These are phyloP conservation scores for Cyberlindnera lachancei DNA, from an alignment of 805 yeast genomes.

Conservation along the genomic window DNA sequence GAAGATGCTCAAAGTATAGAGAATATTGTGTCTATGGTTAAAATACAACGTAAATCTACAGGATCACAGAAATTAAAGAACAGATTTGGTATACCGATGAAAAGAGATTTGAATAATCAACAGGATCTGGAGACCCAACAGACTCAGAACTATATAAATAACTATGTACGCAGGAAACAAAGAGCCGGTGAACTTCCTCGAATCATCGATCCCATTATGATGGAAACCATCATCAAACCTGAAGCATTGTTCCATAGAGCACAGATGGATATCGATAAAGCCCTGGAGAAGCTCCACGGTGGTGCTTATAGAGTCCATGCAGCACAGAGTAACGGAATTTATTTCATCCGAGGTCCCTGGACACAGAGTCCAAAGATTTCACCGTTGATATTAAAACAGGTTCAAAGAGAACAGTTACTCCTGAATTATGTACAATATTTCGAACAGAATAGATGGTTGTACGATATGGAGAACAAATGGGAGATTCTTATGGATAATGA, in stretches of 20 bases:
- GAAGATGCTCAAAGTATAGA: too few relatives aligned
- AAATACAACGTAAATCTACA: too few relatives aligned
- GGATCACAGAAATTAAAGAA: too few relatives aligned
- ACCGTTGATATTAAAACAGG: constrained; percentile 9
- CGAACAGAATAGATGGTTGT: constrained; percentile 8
- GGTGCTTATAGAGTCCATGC: constrained; percentile 18
- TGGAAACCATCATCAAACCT: constrained; percentile 10
- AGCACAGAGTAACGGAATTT: constrained; percentile 5
- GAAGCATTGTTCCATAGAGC: constrained; percentile 18
- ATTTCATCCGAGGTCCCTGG: constrained; percentile 17
- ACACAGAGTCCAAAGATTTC: constrained; percentile 10
- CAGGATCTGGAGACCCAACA: constrained; percentile 14
- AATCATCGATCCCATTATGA: constrained; percentile 12
- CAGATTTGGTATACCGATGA: constrained; percentile 12
- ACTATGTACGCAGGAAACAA: constrained; percentile 10
- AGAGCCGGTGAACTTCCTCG: constrained; percentile 11
- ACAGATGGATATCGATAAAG: constrained; percentile 5
- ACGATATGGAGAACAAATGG: constrained; percentile 13
- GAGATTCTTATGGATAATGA: constrained; percentile 4
- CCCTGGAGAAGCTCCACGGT: constrained; percentile 1
- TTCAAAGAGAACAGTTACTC: constrained; percentile 8
- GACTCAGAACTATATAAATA: constrained; percentile 9
- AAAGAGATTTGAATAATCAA: constrained; percentile 11
- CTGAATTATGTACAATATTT: constrained; percentile 7
- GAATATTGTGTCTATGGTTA: too few relatives aligned